Evolutionary conservation across 306 rosid species (phyloP), one percentile per base, ranked within the genome.

Genomic region (Castanea mollissima): DNA sequence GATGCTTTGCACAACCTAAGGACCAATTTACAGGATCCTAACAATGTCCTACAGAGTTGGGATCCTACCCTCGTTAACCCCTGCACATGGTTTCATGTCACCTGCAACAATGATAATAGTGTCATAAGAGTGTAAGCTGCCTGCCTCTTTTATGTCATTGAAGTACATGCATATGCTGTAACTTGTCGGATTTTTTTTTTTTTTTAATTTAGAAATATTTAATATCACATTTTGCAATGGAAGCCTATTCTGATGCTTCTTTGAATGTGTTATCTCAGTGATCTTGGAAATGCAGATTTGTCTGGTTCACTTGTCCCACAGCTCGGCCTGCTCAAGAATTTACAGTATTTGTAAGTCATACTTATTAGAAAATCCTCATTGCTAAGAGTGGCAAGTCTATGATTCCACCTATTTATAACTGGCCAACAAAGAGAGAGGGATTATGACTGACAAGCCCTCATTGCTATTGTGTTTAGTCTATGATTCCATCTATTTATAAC

Each of bases 1-100:
- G 99, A 95, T 85, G 99, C 99, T 74, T 85, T 95, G 80, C 99
- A 95, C 80, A 93, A 92, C 83, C 88, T 95, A 68, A 83, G 99
- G 89, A 83, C 91, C 83, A 95, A 90, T 83, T 91, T 95, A 78
- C 87, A 75, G 74, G 99, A 95, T 81, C 99, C 99, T 60, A 91
- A 93, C 86, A 95, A 91, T 87, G 99, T 95, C 74, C 81, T 95
- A 85, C 98, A 93, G 79, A 95, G 99, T 88, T 95, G 99, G 99
- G 99, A 95, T 88, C 99, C 99, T 67, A 95, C 99, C 11, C 99
- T 93, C 49, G 99, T 95, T 73, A 95, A 95, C 84, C 99, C 99
- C 0, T 95, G 99, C 72, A 95, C 99, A 54, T 95, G 99, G 99
- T 95, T 95, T 86, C 99, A 93, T 78, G 99, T 95, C 71, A 95